phyloP scores from a whole-genome alignment of 345 rosid species.

The Arabis hirsuta region DNA sequence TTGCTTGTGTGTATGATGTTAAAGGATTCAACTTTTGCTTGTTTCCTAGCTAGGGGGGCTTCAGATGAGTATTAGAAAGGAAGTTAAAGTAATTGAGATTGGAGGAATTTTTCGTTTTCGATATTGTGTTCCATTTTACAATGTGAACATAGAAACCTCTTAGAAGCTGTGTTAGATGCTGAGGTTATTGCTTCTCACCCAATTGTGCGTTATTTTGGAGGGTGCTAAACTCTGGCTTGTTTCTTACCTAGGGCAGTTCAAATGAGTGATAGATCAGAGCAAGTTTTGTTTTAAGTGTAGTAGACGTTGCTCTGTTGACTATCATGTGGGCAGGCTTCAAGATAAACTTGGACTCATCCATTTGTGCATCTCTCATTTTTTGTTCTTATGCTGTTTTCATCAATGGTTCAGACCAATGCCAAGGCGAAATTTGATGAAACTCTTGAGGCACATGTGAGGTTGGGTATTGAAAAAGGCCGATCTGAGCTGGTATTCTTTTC shows the following conservation, averaged over 20 bases:
- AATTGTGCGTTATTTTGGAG: background rate
- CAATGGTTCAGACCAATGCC: slow-evolving; percentile 68
- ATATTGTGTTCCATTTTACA: background rate
- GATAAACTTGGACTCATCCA: background rate
- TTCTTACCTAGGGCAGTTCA: background rate
- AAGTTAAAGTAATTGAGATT: background rate
- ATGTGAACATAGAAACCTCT: background rate
- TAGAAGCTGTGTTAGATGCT: slow-evolving; percentile 6
- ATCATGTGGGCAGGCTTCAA: background rate
- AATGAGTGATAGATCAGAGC: background rate
- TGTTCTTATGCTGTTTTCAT: slow-evolving; percentile 11
- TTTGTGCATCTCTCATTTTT: background rate
- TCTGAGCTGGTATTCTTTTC: slow-evolving; percentile 69
- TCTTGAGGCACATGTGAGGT: slow-evolving; percentile 83
- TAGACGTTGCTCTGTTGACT: slow-evolving; percentile 8
- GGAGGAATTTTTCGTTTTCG: background rate
- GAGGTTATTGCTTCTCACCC: background rate
- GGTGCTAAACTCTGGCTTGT: background rate
- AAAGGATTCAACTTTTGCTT: background rate
- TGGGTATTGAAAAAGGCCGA: slow-evolving; percentile 75
- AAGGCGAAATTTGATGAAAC: slow-evolving; percentile 81
- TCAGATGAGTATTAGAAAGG: background rate
- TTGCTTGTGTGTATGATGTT: slow-evolving; percentile 2
- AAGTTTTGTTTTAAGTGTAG: slow-evolving; percentile 10
- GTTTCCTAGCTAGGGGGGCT: background rate